Conservation (phyloP, 768 basidiomycete genomes). For the Mycena amicta region DNA sequence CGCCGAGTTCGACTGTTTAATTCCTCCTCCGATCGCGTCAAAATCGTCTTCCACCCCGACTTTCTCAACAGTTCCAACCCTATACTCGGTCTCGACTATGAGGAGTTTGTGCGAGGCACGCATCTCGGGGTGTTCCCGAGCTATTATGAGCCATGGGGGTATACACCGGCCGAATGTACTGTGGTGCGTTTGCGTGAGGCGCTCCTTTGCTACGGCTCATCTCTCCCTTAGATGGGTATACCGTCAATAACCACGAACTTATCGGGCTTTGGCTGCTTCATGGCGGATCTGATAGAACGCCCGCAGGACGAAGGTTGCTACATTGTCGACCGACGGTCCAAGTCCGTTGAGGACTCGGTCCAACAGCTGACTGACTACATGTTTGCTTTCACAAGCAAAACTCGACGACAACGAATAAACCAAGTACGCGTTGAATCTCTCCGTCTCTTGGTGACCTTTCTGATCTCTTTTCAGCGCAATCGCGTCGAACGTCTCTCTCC, state of each 20-base stretch:
- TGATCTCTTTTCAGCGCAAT: conserved; percentile 62
- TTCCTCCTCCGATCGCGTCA: conserved; percentile 83
- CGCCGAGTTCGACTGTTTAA: conserved; percentile 95
- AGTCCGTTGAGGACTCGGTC: conserved; percentile 91
- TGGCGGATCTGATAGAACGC: conserved; percentile 96
- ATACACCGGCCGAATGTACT: conserved; percentile 98
- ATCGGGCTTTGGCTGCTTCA: conserved; percentile 97
- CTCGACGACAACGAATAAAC: conserved; percentile 96
- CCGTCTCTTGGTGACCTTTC: too few relatives aligned
- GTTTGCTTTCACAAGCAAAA: conserved; percentile 77
- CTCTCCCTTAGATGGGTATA: conserved; percentile 81
- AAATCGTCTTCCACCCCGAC: conserved; percentile 97
- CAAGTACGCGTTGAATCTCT: conserved; percentile 36
- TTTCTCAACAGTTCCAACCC: conserved; percentile 98
- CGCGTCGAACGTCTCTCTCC: conserved; percentile 93
- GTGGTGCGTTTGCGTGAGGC: conserved; percentile 59
- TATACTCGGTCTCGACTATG: conserved; percentile 95
- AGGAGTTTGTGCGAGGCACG: conserved; percentile 98
- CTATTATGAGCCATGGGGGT: conserved; percentile 97
- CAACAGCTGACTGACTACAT: conserved; percentile 77
- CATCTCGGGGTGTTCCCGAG: conserved; percentile 98
- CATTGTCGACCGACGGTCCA: conserved; percentile 89
- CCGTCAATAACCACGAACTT: conserved; percentile 97
- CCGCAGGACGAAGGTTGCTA: conserved; percentile 96
- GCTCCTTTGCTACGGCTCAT: conserved; percentile 2